A percentile compares a stretch with the other conserved stretches of the same genome.
Conservation (phyloP, 176 grass and related monocot species). For the Zoysia pacifica region DNA sequence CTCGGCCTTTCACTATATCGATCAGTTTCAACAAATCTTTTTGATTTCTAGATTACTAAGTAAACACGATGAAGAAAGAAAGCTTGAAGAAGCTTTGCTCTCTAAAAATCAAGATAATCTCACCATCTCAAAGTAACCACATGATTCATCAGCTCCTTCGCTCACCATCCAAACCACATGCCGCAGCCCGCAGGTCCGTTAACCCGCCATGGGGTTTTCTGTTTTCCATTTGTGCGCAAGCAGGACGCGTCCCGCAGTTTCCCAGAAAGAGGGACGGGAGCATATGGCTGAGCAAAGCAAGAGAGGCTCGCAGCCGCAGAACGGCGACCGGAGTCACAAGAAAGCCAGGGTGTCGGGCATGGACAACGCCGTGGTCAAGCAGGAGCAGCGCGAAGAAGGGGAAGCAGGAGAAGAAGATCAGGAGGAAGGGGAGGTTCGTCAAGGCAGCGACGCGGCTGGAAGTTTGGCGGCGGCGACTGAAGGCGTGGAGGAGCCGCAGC, state of each 20-base stretch:
- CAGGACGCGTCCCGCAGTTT: neutral
- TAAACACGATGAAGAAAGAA: too few relatives aligned
- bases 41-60: too few relatives aligned
- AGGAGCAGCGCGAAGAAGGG: neutral
- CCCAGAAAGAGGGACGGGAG: neutral
- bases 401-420: neutral
- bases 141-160: neutral
- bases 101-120: neutral
- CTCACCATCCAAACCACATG: neutral
- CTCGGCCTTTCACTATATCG: too few relatives aligned
- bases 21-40: too few relatives aligned
- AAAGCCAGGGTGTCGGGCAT: slow-evolving; percentile 9
- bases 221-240: neutral
- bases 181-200: neutral
- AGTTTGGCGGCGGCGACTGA: neutral
- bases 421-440: slow-evolving; percentile 26
- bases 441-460: neutral
- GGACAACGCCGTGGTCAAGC: slow-evolving; percentile 2
- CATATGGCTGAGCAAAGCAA: neutral
- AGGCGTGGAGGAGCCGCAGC: slow-evolving; percentile 20
- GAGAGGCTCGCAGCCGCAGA: neutral
- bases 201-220: neutral
- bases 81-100: too few relatives aligned
- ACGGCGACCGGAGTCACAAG: neutral
- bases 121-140: neutral